Evolutionary conservation across 2,329 filamentous ascomycete species (phyloP).

Genomic region (Trichoderma pleuroti): DNA sequence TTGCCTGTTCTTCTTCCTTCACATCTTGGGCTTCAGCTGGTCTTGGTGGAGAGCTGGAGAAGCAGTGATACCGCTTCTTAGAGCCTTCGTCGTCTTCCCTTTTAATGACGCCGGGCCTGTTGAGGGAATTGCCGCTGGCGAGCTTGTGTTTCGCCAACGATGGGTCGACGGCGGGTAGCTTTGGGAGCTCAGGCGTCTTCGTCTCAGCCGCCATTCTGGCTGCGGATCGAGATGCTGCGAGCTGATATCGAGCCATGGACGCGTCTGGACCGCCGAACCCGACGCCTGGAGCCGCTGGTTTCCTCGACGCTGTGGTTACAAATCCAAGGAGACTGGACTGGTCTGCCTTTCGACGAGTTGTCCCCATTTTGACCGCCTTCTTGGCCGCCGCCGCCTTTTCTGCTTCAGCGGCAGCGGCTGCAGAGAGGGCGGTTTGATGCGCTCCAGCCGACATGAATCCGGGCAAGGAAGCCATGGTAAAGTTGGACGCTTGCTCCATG

Average conservation of each 20-base stretch:
- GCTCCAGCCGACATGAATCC: slow-evolving; percentile 62
- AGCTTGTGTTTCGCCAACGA: slow-evolving; percentile 41
- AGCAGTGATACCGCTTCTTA: slow-evolving; percentile 51
- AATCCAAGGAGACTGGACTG: slow-evolving; percentile 44
- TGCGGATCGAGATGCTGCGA: slow-evolving; percentile 25
- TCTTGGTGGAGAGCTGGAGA: slow-evolving; percentile 55
- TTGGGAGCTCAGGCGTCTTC: slow-evolving; percentile 13
- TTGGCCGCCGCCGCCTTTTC: slow-evolving; percentile 23
- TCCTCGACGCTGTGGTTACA: slow-evolving; percentile 28
- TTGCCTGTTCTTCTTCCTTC: slow-evolving; percentile 25
- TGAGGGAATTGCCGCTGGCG: slow-evolving; percentile 33
- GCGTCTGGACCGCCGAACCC: slow-evolving; percentile 21
- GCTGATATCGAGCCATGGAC: slow-evolving; percentile 28
- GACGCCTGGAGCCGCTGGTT: slow-evolving; percentile 14
- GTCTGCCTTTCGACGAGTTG: slow-evolving; percentile 34
- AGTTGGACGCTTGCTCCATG: slow-evolving; percentile 56
- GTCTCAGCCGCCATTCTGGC: slow-evolving; percentile 16
- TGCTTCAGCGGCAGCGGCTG: slow-evolving; percentile 19
- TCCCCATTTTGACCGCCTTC: slow-evolving; percentile 23
- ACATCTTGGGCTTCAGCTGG: slow-evolving; percentile 24
- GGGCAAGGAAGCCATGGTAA: slow-evolving; percentile 55
- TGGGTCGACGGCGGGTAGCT: slow-evolving; percentile 28
- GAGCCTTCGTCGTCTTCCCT: slow-evolving; percentile 26
- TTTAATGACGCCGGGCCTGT: slow-evolving; percentile 32
- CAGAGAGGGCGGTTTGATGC: slow-evolving; percentile 44